Evolutionary conservation across 2,329 filamentous ascomycete species (phyloP).

Genomic region (Atkinsonella hypoxylon): DNA sequence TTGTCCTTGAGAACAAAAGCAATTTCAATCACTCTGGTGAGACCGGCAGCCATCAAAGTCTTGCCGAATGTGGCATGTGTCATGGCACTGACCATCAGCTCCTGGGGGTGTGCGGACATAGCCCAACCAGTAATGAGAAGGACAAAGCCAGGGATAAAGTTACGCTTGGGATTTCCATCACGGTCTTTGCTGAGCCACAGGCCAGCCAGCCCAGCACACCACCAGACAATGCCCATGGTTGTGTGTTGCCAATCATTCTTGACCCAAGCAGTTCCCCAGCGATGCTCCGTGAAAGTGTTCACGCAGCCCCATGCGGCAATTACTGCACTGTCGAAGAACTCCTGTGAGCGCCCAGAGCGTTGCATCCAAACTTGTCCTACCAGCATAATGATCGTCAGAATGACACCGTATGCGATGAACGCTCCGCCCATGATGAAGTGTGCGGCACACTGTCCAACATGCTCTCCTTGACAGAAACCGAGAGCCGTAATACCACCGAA

Average conservation of each 20-base stretch:
- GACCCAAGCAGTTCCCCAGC: slow-evolving; percentile 83
- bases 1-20: slow-evolving; percentile 73
- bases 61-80: slow-evolving; percentile 88
- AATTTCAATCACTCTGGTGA: slow-evolving; percentile 81
- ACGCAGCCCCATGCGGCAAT: slow-evolving; percentile 94
- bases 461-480: slow-evolving; percentile 86
- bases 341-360: slow-evolving; percentile 74
- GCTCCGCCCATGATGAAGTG: slow-evolving; percentile 99
- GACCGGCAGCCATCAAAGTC: slow-evolving; percentile 81
- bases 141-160: slow-evolving; percentile 85
- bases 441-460: slow-evolving; percentile 82
- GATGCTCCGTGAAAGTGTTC: slow-evolving; percentile 96
- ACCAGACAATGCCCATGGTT: slow-evolving; percentile 99
- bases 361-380: slow-evolving; percentile 83
- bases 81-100: slow-evolving; percentile 71
- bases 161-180: slow-evolving; percentile 77
- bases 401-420: slow-evolving; percentile 86
- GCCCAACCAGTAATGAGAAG: slow-evolving; percentile 88
- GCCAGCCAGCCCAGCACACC: slow-evolving; percentile 82
- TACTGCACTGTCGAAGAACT: slow-evolving; percentile 88
- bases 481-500: slow-evolving; percentile 89
- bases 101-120: slow-evolving; percentile 86
- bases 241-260: slow-evolving; percentile 95
- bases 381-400: slow-evolving; percentile 74
- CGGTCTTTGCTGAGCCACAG: slow-evolving; percentile 83